Percentiles rank a stretch among this genome's conserved stretches.
Evolutionary conservation across 179 eudicot genomes (phyloP).

Genomic region (Silene noctiflora): DNA sequence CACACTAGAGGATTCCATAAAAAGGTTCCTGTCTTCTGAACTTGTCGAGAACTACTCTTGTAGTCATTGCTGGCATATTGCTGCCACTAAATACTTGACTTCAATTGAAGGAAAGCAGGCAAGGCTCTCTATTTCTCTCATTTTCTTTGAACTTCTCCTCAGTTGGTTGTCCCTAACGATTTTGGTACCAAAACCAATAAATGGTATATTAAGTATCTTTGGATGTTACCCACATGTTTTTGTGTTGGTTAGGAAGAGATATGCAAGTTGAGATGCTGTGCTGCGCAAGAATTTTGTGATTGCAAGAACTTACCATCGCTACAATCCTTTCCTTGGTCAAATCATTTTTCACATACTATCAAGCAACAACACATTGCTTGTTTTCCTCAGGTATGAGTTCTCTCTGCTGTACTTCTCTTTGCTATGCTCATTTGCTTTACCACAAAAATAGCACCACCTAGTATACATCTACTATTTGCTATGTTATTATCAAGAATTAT

Average conservation of each 20-base stretch:
- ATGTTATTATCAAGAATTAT: constrained; percentile 9
- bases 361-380: constrained; percentile 64
- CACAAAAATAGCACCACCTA: not conserved
- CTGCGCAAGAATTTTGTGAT: constrained; percentile 60
- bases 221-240: constrained; percentile 9
- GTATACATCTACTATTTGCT: not conserved
- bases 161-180: not conserved
- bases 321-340: constrained; percentile 67
- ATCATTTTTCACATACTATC: constrained; percentile 57
- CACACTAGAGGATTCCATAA: constrained; percentile 69
- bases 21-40: constrained; percentile 62
- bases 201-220: not conserved
- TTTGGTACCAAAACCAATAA: not conserved
- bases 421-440: not conserved
- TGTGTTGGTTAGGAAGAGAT: constrained; percentile 53
- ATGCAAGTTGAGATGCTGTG: constrained; percentile 51
- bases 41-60: constrained; percentile 64
- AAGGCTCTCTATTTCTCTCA: constrained; percentile 7
- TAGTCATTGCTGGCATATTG: constrained; percentile 81
- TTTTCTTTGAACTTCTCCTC: constrained; percentile 9
- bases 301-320: constrained; percentile 62
- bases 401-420: not conserved
- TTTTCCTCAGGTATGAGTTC: constrained; percentile 67
- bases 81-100: constrained; percentile 66
- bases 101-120: constrained; percentile 48